Evolutionary conservation across 306 rosid species (phyloP), one percentile per base, ranked within the genome.

Genomic region (Cicer chorassanicum): DNA sequence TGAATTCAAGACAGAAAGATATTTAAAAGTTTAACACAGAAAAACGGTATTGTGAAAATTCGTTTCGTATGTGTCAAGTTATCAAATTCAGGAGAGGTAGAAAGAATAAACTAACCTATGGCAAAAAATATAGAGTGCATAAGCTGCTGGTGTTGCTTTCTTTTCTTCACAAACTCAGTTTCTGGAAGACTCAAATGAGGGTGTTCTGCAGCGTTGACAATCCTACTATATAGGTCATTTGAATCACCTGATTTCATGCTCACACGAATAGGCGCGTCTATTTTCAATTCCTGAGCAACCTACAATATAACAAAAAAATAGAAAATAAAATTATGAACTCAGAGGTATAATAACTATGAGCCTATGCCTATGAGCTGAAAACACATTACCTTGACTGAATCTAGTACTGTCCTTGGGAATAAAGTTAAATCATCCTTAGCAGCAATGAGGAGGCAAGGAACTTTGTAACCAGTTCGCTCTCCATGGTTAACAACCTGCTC

Each of bases 121-220:
- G 87, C 84, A 55, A 84, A 86, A 18, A 88, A 68, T 56, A 93
- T 86, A 72, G 98, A 80, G 70, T 84, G 89, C 63, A 91, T 87
- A 87, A 96, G 80, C 49, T 86, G 88, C 61, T 84, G 85, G 57
- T 75, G 67, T 72, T 86, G 89, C 84, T 85, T 93, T 75, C 88
- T 86, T 78, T 85, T 86, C 87, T 80, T 86, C 77, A 86, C 85
- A 49, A 74, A 65, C 86, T 89, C 89, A 6, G 96, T 89, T 88
- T 93, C 94, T 40, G 97, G 98, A 75, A 93, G 83, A 77, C 85
- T 83, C 75, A 86, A 49, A 87, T 93, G 93, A 70, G 98, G 97
- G 68, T 83, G 92, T 70, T 83, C 89, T 9, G 97, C 96, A 36
- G 89, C 97, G 41, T 76, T 46, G 56, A 89, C 42, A 48, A 91